Evolutionary conservation across 2,329 filamentous ascomycete genomes (phyloP), one percentile per base, ranked within the genome.

Genomic region (Paecilomyces niveus): DNA sequence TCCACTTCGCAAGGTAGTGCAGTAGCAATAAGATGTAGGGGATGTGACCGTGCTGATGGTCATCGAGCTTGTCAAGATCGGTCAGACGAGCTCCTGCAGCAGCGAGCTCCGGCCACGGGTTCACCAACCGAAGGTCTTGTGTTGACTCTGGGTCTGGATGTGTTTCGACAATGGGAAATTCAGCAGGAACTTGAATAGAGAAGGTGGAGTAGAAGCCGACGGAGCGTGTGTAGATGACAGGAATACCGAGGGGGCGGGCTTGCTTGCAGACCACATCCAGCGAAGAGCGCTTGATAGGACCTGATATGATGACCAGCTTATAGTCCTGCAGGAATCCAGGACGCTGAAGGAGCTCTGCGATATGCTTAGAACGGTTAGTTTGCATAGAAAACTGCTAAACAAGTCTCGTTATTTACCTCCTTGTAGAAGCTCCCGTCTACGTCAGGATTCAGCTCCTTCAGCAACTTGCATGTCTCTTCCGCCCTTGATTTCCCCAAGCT

Each of bases 131-230:
- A 33, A 99, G 81, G 67, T 99, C 94, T 58, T 89, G 87, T 0
- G 86, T 94, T 7, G 90, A 86, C 45, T 90, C 89, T 49, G 90
- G 86, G 62, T 96, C 92, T 0, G 94, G 94, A 69, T 99, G 94
- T 52, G 94, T 97, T 71, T 99, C 93, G 62, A 99, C 89, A 58
- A 99, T 89, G 4, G 93, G 92, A 67, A 95, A 96, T 29, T 87
- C 85, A n/a, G 85, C 80, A 9, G 90, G 88, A 29, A 96, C 78
- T 64, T 84, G 81, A 29, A 95, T 80, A n/a, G 86, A 89, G 72
- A 97, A 96, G 64, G 89, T 90, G 1, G 90, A 89, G 74, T 94
- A 96, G 77, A 96, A 97, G 29, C 94, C 94, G 49, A 89, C 83
- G n/a, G 89, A 96, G 71, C 96, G 91, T 52, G 94, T 83, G 63